Evolutionary conservation across 179 eudicot species (phyloP), one percentile per base, ranked within the genome.

Genomic region (Silene vulgaris): DNA sequence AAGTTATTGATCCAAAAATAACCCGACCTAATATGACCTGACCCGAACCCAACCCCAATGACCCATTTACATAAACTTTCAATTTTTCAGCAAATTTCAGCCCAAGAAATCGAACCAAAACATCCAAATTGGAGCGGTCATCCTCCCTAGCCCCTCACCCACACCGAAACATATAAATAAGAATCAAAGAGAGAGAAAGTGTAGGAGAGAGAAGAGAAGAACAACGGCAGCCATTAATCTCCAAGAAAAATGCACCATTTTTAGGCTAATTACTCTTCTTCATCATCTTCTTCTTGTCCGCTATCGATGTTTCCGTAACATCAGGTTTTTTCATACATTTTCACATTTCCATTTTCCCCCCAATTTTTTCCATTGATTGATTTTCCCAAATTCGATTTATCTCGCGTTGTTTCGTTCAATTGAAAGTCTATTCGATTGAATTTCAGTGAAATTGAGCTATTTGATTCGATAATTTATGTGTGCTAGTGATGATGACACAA

Each of bases 191-290:
- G 65, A 75, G 66, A 77, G 35, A 65, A 14, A 28, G 26, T 11
- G 26, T 11, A 11, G 11, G 30, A 21, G 26, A 64, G 19, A 63
- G 43, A 48, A 19, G 71, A 13, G 65, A 57, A 65, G 71, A 73
- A 75, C 11, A 60, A 82, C 80, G 82, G 87, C 80, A 80, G 73
- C 85, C 85, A 80, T 82, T 28, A 78, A 80, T 74, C 50, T 78
- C 84, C 86, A 74, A 57, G 62, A 80, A 80, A 72, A 21, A 65
- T 8, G 84, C 75, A 80, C 74, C 48, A 40, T 3, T 80, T 76
- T 83, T 28, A 79, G 84, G 78, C 26, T 17, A 62, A 43, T 69
- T 69, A 28, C n/a, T 8, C 19, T 40, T 40, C 54, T 9, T 5
- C 40, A 35, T 35, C 40, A 5, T 69, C 28, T 40, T 43, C 54